These are phyloP conservation scores for Fusarium sacchari DNA, from an alignment of 2,329 filamentous ascomycete genomes.

Conservation along the genomic window DNA sequence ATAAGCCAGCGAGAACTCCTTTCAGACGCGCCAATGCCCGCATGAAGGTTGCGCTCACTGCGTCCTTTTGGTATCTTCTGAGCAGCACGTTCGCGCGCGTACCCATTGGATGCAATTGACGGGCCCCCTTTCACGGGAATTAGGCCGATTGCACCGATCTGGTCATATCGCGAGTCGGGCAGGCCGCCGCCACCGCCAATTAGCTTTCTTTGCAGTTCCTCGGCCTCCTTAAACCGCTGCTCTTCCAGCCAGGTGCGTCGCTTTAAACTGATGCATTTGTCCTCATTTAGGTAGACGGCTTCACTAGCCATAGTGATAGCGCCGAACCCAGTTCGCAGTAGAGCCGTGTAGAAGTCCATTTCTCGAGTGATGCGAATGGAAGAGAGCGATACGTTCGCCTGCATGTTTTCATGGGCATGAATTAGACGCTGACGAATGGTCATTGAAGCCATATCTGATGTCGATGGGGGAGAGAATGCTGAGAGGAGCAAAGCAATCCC, in stretches of 20 bases:
- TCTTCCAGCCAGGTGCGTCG: slow-evolving; percentile 92
- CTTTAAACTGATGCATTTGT: slow-evolving; percentile 76
- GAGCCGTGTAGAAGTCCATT: slow-evolving; percentile 95
- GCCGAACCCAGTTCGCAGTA: slow-evolving; percentile 86
- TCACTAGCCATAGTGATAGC: slow-evolving; percentile 94
- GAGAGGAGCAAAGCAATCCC: slow-evolving; percentile 79
- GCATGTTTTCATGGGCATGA: slow-evolving; percentile 86
- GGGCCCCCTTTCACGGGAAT: slow-evolving; percentile 63
- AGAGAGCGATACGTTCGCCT: slow-evolving; percentile 87
- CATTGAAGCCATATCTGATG: slow-evolving; percentile 44
- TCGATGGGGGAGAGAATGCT: slow-evolving; percentile 55
- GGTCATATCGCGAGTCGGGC: slow-evolving; percentile 61
- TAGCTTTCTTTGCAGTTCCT: slow-evolving; percentile 65
- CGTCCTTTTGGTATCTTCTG: slow-evolving; percentile 63
- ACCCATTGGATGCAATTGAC: slow-evolving; percentile 63
- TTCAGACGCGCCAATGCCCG: slow-evolving; percentile 82
- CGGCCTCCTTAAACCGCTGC: slow-evolving; percentile 81
- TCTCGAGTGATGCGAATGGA: slow-evolving; percentile 83
- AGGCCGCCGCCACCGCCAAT: slow-evolving; percentile 59
- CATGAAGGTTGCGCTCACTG: slow-evolving; percentile 58
- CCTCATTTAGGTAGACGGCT: slow-evolving; percentile 95
- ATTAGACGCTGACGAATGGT: slow-evolving; percentile 69
- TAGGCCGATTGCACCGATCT: slow-evolving; percentile 63
- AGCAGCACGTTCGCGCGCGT: slow-evolving; percentile 75
- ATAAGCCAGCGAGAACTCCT: slow-evolving; percentile 82